phyloP scores from a whole-genome alignment of 345 rosid species.

The Acer campestre region DNA sequence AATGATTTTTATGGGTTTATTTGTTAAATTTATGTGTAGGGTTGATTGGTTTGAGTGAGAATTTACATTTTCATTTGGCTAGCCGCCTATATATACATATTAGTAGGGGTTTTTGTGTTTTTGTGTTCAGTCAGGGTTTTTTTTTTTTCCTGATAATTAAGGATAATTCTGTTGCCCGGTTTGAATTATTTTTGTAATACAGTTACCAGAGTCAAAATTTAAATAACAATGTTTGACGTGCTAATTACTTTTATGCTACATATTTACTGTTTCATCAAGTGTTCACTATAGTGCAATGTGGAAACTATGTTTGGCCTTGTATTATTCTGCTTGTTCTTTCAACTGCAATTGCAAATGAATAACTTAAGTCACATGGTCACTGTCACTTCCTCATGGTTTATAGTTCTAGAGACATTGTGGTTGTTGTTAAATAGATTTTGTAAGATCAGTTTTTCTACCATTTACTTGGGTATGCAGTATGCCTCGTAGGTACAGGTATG shows the following conservation, averaged over 20 bases:
- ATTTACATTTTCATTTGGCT: not conserved
- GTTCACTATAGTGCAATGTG: not conserved
- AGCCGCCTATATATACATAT: not conserved
- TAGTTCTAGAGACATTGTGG: not conserved
- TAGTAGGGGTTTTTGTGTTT: slow-evolving; percentile 11
- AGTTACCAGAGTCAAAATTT: not conserved
- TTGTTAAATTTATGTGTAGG: not conserved
- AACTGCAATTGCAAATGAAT: not conserved
- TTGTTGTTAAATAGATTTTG: not conserved
- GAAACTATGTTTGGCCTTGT: not conserved
- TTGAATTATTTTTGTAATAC: not conserved
- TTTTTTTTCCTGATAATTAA: not conserved
- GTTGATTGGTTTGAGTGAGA: not conserved
- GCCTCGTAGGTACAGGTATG: not conserved
- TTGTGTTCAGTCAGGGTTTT: not conserved
- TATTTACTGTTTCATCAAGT: not conserved
- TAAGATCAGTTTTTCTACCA: not conserved
- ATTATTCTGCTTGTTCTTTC: not conserved
- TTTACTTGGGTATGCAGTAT: not conserved
- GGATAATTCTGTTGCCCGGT: not conserved
- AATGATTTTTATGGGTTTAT: too few relatives aligned
- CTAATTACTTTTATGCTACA: not conserved
- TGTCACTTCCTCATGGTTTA: not conserved
- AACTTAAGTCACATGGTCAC: not conserved
- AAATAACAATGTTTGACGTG: not conserved